Evolutionary conservation across 345 rosid species (phyloP).

Genomic region (Microcos paniculata): DNA sequence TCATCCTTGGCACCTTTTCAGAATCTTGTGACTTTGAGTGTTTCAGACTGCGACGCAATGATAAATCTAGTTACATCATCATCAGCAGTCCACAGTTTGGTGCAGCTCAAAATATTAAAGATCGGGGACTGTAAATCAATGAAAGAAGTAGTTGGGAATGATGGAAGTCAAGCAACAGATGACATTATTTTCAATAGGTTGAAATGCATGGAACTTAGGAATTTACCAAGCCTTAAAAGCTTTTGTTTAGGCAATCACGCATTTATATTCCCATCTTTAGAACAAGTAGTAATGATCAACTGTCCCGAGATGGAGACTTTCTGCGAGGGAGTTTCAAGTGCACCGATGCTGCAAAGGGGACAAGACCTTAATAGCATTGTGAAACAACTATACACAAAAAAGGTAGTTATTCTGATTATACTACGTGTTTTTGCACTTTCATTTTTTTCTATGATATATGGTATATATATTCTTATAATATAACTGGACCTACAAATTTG

Average conservation of each 20-base stretch:
- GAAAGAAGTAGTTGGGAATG: not conserved
- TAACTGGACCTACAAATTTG: not conserved
- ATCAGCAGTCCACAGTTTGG: constrained; percentile 8
- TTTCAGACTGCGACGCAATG: not conserved
- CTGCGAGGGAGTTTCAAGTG: not conserved
- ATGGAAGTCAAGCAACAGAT: not conserved
- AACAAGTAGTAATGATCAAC: not conserved
- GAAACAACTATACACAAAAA: not conserved
- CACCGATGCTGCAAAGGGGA: not conserved
- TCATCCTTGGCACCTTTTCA: not conserved
- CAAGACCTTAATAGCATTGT: constrained; percentile 6
- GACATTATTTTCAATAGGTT: constrained; percentile 9
- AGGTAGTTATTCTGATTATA: constrained; percentile 1
- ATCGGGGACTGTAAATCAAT: not conserved
- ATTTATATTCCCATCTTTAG: not conserved
- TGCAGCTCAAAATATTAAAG: not conserved
- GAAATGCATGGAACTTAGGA: not conserved
- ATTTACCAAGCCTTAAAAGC: not conserved
- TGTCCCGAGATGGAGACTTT: constrained; percentile 11
- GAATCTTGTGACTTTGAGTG: not conserved
- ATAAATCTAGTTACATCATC: not conserved
- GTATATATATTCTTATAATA: not conserved
- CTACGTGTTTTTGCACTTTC: too few relatives aligned
- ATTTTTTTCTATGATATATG: too few relatives aligned
- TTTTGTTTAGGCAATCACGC: not conserved